A percentile compares a stretch with the other conserved stretches of the same genome.
Conservation (phyloP, 768 basidiomycete genomes). For the Asterophora lycoperdoides region DNA sequence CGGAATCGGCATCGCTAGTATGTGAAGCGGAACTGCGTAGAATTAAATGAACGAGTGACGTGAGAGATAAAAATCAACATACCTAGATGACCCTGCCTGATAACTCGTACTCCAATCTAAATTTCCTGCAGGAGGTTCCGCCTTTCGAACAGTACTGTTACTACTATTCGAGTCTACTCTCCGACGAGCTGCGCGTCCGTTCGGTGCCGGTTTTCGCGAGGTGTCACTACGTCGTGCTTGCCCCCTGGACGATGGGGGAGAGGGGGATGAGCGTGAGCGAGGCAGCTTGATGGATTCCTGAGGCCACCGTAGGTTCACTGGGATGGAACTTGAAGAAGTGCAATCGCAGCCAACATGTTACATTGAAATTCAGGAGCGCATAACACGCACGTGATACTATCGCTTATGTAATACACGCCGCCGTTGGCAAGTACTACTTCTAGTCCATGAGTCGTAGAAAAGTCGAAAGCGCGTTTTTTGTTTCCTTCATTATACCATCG, state of each 20-base stretch:
- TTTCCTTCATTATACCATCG: conserved; percentile 5
- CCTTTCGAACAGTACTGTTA: conserved; percentile 17
- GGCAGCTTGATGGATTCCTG: conserved; percentile 53
- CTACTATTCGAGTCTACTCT: conserved; percentile 29
- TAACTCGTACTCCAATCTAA: conserved; percentile 84
- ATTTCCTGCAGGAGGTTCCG: conserved; percentile 23
- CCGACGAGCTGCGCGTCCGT: conserved; percentile 31
- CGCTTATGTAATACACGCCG: conserved; percentile 7
- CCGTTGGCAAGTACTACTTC: conserved; percentile 6
- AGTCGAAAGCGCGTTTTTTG: conserved; percentile 12
- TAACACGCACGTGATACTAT: conserved; percentile 9
- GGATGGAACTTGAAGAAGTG: no score
- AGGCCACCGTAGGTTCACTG: neutral
- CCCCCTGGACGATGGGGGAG: conserved; percentile 59
- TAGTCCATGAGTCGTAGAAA: no score
- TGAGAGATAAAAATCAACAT: conserved; percentile 17
- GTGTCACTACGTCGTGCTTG: conserved; percentile 47
- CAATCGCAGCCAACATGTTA: no score
- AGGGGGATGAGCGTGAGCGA: conserved; percentile 76
- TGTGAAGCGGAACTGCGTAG: conserved; percentile 44
- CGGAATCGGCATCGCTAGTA: conserved; percentile 50
- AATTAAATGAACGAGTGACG: conserved; percentile 1
- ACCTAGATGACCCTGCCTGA: conserved; percentile 82
- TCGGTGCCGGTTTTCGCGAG: conserved; percentile 33
- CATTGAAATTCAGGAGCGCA: neutral